These are phyloP conservation scores for Yarrowia galli DNA, from an alignment of 1,139 yeast species.

Conservation along the genomic window DNA sequence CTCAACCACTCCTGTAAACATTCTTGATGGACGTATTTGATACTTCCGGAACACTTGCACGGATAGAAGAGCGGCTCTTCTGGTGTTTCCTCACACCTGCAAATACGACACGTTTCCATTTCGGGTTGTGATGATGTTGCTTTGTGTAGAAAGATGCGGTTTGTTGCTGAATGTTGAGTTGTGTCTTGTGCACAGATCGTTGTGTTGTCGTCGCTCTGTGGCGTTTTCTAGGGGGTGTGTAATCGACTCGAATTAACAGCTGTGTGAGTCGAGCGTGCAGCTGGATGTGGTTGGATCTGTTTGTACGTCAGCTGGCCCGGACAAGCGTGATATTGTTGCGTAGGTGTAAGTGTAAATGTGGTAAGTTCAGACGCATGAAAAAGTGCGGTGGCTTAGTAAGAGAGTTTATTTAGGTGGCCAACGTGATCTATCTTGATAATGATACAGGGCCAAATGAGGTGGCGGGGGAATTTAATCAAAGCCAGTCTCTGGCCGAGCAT, in stretches of 20 bases:
- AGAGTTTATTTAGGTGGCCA: not conserved
- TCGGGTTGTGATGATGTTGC: constrained; percentile 13
- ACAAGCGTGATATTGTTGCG: constrained; percentile 33
- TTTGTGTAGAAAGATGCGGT: constrained; percentile 16
- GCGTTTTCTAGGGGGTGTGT: not conserved
- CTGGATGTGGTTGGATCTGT: not conserved
- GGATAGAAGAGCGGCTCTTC: constrained; percentile 89
- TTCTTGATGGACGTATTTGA: constrained; percentile 90
- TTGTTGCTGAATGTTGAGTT: not conserved
- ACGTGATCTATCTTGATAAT: not conserved
- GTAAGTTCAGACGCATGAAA: constrained; percentile 30
- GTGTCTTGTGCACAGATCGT: constrained; percentile 2
- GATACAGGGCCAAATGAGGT: too few relatives aligned
- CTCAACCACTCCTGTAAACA: constrained; percentile 90
- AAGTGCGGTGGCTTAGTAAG: constrained; percentile 25
- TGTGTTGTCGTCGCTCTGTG: not conserved
- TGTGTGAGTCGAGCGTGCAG: not conserved
- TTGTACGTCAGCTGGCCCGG: constrained; percentile 19
- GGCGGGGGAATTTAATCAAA: too few relatives aligned
- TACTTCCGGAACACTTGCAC: constrained; percentile 92
- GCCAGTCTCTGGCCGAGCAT: too few relatives aligned
- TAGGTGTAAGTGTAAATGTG: constrained; percentile 2
- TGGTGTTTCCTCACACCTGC: constrained; percentile 86
- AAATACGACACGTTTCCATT: constrained; percentile 78
- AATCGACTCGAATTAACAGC: too few relatives aligned